phyloP scores from a whole-genome alignment of 1,284 basidiomycete species.

The Phylloporus sp. region DNA sequence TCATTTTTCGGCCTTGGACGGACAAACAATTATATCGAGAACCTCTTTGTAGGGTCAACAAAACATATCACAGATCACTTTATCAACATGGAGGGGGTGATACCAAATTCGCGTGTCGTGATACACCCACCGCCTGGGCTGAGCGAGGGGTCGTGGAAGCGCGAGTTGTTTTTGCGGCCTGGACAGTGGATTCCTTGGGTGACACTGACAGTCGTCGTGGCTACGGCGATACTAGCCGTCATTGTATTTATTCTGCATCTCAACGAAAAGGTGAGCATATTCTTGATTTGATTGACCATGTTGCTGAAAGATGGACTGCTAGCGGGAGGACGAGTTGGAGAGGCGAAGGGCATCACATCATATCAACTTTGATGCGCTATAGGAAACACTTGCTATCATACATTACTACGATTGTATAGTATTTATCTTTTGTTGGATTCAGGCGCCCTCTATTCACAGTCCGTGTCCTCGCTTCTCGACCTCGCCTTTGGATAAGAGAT shows the following conservation, averaged over 20 bases:
- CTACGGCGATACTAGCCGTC: conserved; percentile 77
- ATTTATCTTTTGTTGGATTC: not conserved
- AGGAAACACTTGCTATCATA: conserved; percentile 17
- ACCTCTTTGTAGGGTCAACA: conserved; percentile 91
- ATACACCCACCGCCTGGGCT: conserved; percentile 78
- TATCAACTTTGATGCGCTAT: conserved; percentile 97
- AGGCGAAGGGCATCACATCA: conserved; percentile 87
- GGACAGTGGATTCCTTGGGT: conserved; percentile 99
- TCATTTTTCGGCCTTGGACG: conserved; percentile 96
- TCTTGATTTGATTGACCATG: conserved; percentile 8
- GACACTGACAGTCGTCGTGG: conserved; percentile 81
- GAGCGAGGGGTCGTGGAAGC: conserved; percentile 75
- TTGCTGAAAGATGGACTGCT: conserved; percentile 15
- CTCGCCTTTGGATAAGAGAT: conserved; percentile 73
- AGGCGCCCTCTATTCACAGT: conserved; percentile 46
- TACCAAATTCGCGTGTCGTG: conserved; percentile 97
- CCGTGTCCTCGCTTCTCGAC: conserved; percentile 59
- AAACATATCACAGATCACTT: conserved; percentile 74
- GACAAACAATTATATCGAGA: conserved; percentile 99
- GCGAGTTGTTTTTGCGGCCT: conserved; percentile 90
- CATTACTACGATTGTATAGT: not conserved
- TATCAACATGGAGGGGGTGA: conserved; percentile 94
- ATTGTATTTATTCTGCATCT: conserved; percentile 90
- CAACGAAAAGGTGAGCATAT: conserved; percentile 81
- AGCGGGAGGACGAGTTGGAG: conserved; percentile 94